Evolutionary conservation across 768 basidiomycete genomes (phyloP), one percentile per base, ranked within the genome.

Genomic region (Lentinula raphanica): DNA sequence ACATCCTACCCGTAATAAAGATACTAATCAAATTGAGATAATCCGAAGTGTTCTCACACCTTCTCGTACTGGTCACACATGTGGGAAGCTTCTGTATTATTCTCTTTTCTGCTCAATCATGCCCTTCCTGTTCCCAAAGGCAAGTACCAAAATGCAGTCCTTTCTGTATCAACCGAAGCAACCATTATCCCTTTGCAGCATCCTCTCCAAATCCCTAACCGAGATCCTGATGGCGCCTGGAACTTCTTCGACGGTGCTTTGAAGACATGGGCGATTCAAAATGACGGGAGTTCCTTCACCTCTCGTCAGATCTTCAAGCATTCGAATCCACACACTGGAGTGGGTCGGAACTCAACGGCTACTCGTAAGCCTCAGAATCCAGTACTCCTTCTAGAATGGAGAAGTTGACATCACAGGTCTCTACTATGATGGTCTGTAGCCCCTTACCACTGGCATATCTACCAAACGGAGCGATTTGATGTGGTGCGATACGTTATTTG

Each of bases 401-500:
- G n/a, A n/a, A 32, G 5, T 23, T 28, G 4, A 42, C 48, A 27
- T 36, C 46, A 50, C 38, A 57, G 31, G 32, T 35, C 1, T 1
- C 9, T 35, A 27, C 3, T 11, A 58, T 32, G 2, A 23, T 45
- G n/a, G 29, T 48, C 27, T 19, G 2, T 36, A 67, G 67, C 67
- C 21, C 67, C 67, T 35, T 67, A 67, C 56, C 67, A 68, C 55
- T 67, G 66, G 66, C 67, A 68, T 56, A 56, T 68, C 5, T 67
- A 65, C 40, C 67, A 68, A 51, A 68, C 67, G 31, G 67, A 68
- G 50, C 65, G 63, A 9, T 68, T 68, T 56, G 49, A 65, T 31
- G 67, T 68, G 15, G 65, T 66, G 36, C 35, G 31, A 8, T 19
- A n/a, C 39, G 19, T 25, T 25, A 27, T 12, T n/a, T 21, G 25